Conservation (phyloP, 2,329 filamentous ascomycete species). For the Alternaria alternata region DNA sequence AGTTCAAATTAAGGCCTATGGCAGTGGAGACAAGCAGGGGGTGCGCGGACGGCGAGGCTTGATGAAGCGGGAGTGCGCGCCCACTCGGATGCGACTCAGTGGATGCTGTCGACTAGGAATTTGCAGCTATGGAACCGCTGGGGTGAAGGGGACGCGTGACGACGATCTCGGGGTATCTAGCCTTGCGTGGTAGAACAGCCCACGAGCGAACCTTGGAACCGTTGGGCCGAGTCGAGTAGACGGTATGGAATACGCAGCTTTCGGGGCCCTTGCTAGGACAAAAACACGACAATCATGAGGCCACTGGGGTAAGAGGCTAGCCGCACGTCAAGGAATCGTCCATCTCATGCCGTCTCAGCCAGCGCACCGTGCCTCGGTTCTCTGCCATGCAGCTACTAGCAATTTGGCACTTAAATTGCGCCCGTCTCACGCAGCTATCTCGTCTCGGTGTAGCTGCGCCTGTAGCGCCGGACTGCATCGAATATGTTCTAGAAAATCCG, state of each 20-base stretch:
- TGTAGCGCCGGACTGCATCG: constrained; percentile 32
- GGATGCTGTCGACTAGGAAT: constrained; percentile 19
- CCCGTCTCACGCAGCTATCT: constrained; percentile 27
- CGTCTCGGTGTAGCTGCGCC: constrained; percentile 17
- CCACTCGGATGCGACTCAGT: constrained; percentile 41
- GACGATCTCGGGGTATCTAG: constrained; percentile 39
- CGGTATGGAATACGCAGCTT: neutral
- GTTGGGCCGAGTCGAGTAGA: constrained; percentile 15
- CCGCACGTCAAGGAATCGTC: constrained; percentile 6
- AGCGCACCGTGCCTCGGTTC: constrained; percentile 28
- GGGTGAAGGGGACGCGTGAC: constrained; percentile 38
- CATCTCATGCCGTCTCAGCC: constrained; percentile 3
- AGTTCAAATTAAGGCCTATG: constrained; percentile 52
- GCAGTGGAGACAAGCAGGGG: constrained; percentile 39
- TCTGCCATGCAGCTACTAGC: constrained; percentile 15
- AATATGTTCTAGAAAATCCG: constrained; percentile 41
- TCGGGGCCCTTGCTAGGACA: constrained; percentile 8
- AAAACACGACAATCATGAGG: constrained; percentile 29
- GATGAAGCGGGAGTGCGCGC: constrained; percentile 43
- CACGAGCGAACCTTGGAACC: constrained; percentile 11
- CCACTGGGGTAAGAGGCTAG: constrained; percentile 20
- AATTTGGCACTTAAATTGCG: constrained; percentile 38
- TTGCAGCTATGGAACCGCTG: constrained; percentile 21
- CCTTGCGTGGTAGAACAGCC: constrained; percentile 20
- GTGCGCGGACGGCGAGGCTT: constrained; percentile 41